Evolutionary conservation across 805 yeast genomes (phyloP), one percentile per base, ranked within the genome.

Genomic region (Nakazawaea laoshanensis): DNA sequence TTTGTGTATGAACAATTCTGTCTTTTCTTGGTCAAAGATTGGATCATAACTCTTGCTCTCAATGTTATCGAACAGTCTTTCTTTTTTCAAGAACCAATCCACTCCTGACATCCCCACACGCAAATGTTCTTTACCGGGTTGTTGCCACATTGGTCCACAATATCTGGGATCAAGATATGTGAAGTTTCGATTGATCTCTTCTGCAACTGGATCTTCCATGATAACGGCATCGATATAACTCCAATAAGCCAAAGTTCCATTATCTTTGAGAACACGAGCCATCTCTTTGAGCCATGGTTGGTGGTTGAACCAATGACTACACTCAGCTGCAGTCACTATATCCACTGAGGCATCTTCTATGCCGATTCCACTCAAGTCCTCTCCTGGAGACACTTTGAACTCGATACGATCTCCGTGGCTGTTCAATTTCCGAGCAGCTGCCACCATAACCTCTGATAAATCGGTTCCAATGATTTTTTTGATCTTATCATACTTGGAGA

Each of bases 291-390:
- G 75, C 49, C 77, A 78, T 19, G 43, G 42, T 0, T 59, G 57
- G 38, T 71, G 77, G 36, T 78, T 65, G 42, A 83, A 69, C 94
- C 94, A 85, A 53, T 85, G 95, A 15, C 68, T 70, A 33, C 86
- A 79, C 49, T 85, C 87, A 1, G 87, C 92, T 7, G 76, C 81
- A 2, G 87, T 74, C 12, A 86, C 54, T 39, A 83, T 43, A 46
- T 80, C 88, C 8, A 74, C 70, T 0, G 71, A 50, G 7, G 44
- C 44, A 17, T 47, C 49, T 5, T 36, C 40, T 5, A 51, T 36
- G 17, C 43, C 37, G 5, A 48, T 36, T 4, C 19, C 23, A 3
- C 45, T 24, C 29, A 53, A 30, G 17, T 52, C 42, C 37, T 55
- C 67, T 7, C 55, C 54, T 5, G 38, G 35, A 0, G 45, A 42